Conservation (phyloP, 1,284 basidiomycete species). For the Ceratobasidium papillatum region DNA sequence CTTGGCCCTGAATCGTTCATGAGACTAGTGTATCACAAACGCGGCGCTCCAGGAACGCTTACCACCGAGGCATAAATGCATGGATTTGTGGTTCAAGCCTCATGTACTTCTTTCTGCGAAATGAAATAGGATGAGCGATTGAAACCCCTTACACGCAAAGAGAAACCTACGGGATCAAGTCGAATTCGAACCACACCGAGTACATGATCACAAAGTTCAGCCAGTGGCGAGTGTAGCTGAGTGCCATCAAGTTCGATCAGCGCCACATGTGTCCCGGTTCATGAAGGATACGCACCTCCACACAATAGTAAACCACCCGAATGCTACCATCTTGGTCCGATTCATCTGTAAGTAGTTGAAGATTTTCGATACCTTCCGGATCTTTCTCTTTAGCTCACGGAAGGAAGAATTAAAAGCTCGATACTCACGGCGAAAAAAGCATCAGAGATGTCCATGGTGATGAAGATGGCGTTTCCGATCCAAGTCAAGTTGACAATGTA, state of each 20-base stretch:
- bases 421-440: constrained; percentile 80
- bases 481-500: constrained; percentile 83
- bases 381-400: constrained; percentile 22
- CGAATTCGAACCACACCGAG: constrained; percentile 86
- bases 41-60: too few relatives aligned
- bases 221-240: constrained; percentile 94
- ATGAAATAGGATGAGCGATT: not conserved
- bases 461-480: constrained; percentile 86
- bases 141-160: constrained; percentile 3
- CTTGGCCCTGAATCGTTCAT: constrained; percentile 62
- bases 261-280: not conserved
- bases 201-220: constrained; percentile 87
- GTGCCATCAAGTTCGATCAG: constrained; percentile 12
- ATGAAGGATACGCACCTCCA: constrained; percentile 75
- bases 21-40: too few relatives aligned
- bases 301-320: constrained; percentile 72
- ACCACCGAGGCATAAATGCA: constrained; percentile 74
- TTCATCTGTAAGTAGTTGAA: constrained; percentile 85
- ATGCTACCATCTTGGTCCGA: constrained; percentile 69
- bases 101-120: constrained; percentile 58
- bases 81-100: constrained; percentile 71
- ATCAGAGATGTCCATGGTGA: constrained; percentile 98
- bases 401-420: not conserved
- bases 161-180: constrained; percentile 77
- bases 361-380: constrained; percentile 76